Conservation (phyloP, 2,329 filamentous ascomycete genomes). For the Verticillium tricorpus region DNA sequence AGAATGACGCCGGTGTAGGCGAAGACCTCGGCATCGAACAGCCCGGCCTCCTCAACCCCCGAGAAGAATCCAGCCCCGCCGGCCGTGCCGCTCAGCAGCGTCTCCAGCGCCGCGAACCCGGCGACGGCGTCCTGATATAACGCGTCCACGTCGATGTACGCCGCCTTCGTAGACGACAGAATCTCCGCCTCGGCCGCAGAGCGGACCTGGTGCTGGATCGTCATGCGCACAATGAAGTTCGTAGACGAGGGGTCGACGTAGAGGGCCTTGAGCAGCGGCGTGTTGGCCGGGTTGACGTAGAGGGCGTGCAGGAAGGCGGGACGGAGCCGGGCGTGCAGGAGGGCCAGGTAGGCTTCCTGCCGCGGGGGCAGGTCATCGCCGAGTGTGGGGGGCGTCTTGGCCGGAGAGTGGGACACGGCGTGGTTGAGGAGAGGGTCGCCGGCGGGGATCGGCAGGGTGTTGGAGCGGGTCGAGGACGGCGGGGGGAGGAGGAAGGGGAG, state of each 20-base stretch:
- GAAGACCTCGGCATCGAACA: slow-evolving; percentile 88
- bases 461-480: slow-evolving; percentile 18
- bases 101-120: slow-evolving; percentile 42
- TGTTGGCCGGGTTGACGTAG: slow-evolving; percentile 69
- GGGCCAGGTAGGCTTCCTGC: slow-evolving; percentile 71
- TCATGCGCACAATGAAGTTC: slow-evolving; percentile 56
- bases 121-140: slow-evolving; percentile 39
- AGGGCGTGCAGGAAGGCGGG: slow-evolving; percentile 85
- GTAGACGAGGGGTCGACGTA: slow-evolving; percentile 64
- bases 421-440: slow-evolving; percentile 64
- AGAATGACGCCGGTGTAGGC: slow-evolving; percentile 82
- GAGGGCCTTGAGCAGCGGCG: slow-evolving; percentile 61
- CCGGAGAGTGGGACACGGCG: slow-evolving; percentile 45
- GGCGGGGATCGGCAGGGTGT: slow-evolving; percentile 46
- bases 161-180: slow-evolving; percentile 50
- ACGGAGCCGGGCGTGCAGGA: slow-evolving; percentile 73
- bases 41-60: slow-evolving; percentile 47
- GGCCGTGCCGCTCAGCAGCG: slow-evolving; percentile 25
- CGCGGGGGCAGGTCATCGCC: slow-evolving; percentile 49
- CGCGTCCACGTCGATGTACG: slow-evolving; percentile 23
- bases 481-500: slow-evolving; percentile 78
- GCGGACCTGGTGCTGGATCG: slow-evolving; percentile 63
- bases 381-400: slow-evolving; percentile 21
- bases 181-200: slow-evolving; percentile 72
- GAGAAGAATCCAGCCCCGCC: slow-evolving; percentile 42